phyloP scores from a whole-genome alignment of 768 basidiomycete genomes.

The Suillus occidentalis region DNA sequence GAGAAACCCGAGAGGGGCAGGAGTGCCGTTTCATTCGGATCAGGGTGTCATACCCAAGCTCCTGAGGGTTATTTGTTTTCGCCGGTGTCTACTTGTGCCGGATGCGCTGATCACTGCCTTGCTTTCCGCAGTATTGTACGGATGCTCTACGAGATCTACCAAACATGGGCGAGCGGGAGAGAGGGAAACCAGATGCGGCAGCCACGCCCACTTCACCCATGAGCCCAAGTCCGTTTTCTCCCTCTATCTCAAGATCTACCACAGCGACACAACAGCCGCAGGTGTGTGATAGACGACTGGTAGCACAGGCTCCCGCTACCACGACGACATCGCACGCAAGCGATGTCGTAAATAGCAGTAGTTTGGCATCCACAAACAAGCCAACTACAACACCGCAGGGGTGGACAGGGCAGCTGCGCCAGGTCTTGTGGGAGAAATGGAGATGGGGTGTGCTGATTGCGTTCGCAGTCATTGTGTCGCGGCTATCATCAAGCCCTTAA shows the following conservation, averaged over 20 bases:
- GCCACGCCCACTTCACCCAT: slow-evolving; percentile 23
- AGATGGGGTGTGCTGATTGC: slow-evolving; percentile 78
- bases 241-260: slow-evolving; percentile 18
- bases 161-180: slow-evolving; percentile 88
- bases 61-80: slow-evolving; percentile 20
- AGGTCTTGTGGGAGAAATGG: slow-evolving; percentile 82
- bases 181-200: slow-evolving; percentile 46
- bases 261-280: slow-evolving; percentile 24
- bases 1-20: slow-evolving; percentile 19
- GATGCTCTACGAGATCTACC: slow-evolving; percentile 71
- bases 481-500: slow-evolving; percentile 58
- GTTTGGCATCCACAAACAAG: slow-evolving; percentile 29
- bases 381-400: slow-evolving; percentile 39
- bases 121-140: slow-evolving; percentile 61
- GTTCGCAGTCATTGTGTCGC: slow-evolving; percentile 74
- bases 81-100: slow-evolving; percentile 15
- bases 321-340: slow-evolving; percentile 19
- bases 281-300: slow-evolving; percentile 23
- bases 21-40: slow-evolving; percentile 20
- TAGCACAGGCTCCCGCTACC: slow-evolving; percentile 7
- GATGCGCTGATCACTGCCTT: slow-evolving; percentile 18
- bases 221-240: slow-evolving; percentile 17
- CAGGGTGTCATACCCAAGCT: slow-evolving; percentile 5
- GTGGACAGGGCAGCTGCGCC: slow-evolving; percentile 62
- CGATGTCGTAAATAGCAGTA: slow-evolving; percentile 1